phyloP scores from a whole-genome alignment of 768 basidiomycete genomes.

The Termitomyces sp. region DNA sequence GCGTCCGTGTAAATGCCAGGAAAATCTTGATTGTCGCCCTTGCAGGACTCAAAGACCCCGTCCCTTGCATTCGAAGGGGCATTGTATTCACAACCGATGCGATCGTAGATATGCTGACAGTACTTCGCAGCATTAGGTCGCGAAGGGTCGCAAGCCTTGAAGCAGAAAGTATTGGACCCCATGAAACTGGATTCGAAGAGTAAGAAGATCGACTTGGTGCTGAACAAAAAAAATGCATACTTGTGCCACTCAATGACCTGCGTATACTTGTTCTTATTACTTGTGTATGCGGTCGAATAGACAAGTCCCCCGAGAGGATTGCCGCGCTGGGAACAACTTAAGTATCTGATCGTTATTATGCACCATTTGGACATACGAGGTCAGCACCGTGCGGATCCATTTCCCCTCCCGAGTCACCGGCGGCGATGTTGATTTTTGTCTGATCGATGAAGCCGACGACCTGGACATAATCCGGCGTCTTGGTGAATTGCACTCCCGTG shows the following conservation, averaged over 20 bases:
- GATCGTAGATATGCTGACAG: conserved; percentile 19
- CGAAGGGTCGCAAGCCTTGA: conserved; percentile 52
- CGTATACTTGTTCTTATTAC: conserved; percentile 8
- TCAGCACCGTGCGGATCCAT: conserved; percentile 54
- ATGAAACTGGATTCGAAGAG: conserved; percentile 25
- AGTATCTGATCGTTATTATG: neutral
- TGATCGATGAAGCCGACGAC: conserved; percentile 55
- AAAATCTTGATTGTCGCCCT: conserved; percentile 44
- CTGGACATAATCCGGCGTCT: conserved; percentile 58
- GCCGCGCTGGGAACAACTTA: conserved; percentile 9
- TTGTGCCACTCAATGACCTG: conserved; percentile 19
- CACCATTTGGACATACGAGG: conserved; percentile 16
- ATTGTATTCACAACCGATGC: conserved; percentile 37
- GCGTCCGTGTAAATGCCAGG: conserved; percentile 41
- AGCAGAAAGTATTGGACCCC: conserved; percentile 17
- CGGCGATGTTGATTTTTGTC: conserved; percentile 51
- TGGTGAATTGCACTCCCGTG: conserved; percentile 31
- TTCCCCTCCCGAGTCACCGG: conserved; percentile 42
- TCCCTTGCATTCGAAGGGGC: conserved; percentile 57
- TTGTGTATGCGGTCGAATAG: conserved; percentile 12
- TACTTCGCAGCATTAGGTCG: conserved; percentile 25
- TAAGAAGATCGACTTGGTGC: neutral
- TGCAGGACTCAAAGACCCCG: conserved; percentile 58
- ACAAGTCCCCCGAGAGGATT: conserved; percentile 18
- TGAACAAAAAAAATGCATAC: neutral